Percentiles rank a stretch among this genome's conserved stretches.
Conservation (phyloP, 1,139 yeast genomes). For the Blastobotrys petasosporus region DNA sequence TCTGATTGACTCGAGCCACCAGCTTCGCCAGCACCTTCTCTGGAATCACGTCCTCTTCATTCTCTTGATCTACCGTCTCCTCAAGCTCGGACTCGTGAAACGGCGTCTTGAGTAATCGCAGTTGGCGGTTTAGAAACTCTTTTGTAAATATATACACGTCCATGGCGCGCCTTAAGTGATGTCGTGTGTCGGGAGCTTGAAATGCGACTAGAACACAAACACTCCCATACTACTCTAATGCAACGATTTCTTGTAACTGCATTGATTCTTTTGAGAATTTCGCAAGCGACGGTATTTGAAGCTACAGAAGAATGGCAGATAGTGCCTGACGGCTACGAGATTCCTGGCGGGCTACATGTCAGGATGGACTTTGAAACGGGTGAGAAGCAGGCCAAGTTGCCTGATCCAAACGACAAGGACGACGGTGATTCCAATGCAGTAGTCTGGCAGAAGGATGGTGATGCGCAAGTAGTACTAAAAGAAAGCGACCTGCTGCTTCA, state of each 20-base stretch:
- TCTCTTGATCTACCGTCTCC: constrained; percentile 9
- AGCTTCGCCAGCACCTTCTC: constrained; percentile 12
- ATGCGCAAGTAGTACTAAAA: constrained; percentile 4
- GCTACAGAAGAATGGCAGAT: constrained; percentile 65
- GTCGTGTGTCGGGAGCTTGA: not conserved
- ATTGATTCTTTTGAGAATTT: not conserved
- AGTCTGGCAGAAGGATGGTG: constrained; percentile 5
- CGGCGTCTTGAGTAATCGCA: constrained; percentile 15
- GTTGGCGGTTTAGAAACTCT: constrained; percentile 20
- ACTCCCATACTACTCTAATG: not conserved
- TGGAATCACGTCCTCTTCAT: constrained; percentile 6
- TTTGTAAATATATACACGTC: constrained; percentile 11
- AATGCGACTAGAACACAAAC: not conserved
- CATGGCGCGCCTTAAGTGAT: constrained; percentile 1
- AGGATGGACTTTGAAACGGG: constrained; percentile 65
- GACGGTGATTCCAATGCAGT: constrained; percentile 3
- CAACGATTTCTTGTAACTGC: not conserved
- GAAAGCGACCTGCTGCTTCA: constrained; percentile 10
- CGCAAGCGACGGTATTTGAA: constrained; percentile 46
- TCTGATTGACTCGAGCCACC: constrained; percentile 16
- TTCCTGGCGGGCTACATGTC: constrained; percentile 72
- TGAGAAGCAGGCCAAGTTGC: constrained; percentile 52
- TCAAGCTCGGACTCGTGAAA: constrained; percentile 9
- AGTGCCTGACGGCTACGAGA: constrained; percentile 59
- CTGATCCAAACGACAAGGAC: constrained; percentile 23